A percentile compares a stretch with the other conserved stretches of the same genome.
These are phyloP conservation scores for Podospora pseudoanserina DNA, from an alignment of 495 filamentous ascomycete species.

Conservation along the genomic window DNA sequence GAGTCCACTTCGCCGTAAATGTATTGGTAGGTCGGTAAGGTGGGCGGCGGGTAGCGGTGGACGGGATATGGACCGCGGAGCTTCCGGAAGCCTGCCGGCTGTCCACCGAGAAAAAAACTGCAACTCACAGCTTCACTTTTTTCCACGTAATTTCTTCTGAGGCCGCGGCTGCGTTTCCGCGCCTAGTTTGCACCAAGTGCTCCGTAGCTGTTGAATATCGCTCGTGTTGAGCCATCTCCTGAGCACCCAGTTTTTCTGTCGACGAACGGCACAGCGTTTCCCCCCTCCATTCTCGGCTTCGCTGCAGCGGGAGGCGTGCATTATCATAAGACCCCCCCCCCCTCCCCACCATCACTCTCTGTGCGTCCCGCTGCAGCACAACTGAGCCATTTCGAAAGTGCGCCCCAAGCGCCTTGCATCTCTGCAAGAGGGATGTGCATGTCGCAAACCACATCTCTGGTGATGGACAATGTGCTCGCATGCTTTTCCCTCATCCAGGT, in stretches of 20 bases:
- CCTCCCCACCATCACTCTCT: background rate
- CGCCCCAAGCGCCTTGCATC: conserved; percentile 3
- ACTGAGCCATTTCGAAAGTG: background rate
- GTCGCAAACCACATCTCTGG: background rate
- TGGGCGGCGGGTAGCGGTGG: conserved; percentile 16
- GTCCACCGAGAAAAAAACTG: background rate
- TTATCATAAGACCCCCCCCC: too few relatives aligned
- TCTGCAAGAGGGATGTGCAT: background rate
- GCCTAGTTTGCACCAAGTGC: background rate
- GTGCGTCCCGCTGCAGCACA: background rate
- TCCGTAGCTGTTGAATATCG: background rate
- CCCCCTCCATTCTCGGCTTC: conserved; percentile 11
- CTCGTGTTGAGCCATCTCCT: background rate
- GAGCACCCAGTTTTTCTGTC: background rate
- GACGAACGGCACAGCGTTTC: conserved; percentile 1
- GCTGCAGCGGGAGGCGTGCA: too few relatives aligned
- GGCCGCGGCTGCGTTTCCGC: background rate
- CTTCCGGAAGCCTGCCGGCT: background rate
- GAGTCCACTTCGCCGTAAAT: conserved; percentile 7
- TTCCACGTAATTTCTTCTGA: background rate
- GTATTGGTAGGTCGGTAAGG: background rate
- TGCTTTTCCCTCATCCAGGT: background rate
- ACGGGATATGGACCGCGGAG: background rate
- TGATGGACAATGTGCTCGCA: background rate
- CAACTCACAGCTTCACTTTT: background rate